These are phyloP conservation scores for Blastobotrys americana DNA, from an alignment of 805 yeast species.

Conservation along the genomic window DNA sequence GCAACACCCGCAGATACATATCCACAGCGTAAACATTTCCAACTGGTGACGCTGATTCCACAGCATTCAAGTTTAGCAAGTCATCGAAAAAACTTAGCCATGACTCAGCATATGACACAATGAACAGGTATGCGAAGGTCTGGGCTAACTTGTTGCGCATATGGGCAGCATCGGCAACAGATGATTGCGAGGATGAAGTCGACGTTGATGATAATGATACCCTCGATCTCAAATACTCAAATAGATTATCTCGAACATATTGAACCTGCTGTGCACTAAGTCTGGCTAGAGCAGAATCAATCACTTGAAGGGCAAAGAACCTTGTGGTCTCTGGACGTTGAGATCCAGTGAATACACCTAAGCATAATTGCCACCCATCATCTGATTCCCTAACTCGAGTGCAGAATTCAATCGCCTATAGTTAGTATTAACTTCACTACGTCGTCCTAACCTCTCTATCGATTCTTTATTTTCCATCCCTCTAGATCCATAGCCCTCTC, in stretches of 20 bases:
- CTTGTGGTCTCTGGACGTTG: slow-evolving; percentile 47
- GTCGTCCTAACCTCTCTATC: not conserved
- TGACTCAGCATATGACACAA: slow-evolving; percentile 39
- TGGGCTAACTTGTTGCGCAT: slow-evolving; percentile 54
- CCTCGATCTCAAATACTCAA: slow-evolving; percentile 36
- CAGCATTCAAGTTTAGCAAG: slow-evolving; percentile 34
- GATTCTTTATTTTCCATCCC: slow-evolving; percentile 1
- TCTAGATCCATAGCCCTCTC: no score
- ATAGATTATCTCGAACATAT: slow-evolving; percentile 42
- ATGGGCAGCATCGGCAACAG: slow-evolving; percentile 34
- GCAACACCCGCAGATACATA: slow-evolving; percentile 64
- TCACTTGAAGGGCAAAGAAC: slow-evolving; percentile 64
- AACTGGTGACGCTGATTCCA: slow-evolving; percentile 22
- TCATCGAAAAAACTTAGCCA: slow-evolving; percentile 50
- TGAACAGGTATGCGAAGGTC: slow-evolving; percentile 46
- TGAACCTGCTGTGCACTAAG: slow-evolving; percentile 41
- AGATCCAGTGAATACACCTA: slow-evolving; percentile 34
- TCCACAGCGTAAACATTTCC: slow-evolving; percentile 48
- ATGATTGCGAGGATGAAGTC: slow-evolving; percentile 12
- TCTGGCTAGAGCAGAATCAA: slow-evolving; percentile 47
- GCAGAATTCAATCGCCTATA: slow-evolving; percentile 39
- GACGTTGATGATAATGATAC: no score
- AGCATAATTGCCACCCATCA: slow-evolving; percentile 43
- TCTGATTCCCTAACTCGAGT: slow-evolving; percentile 37
- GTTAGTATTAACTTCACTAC: not conserved